Base-by-base conservation (phyloP, 2,329 filamentous ascomycete species). In the Diatrype stigma region DNA sequence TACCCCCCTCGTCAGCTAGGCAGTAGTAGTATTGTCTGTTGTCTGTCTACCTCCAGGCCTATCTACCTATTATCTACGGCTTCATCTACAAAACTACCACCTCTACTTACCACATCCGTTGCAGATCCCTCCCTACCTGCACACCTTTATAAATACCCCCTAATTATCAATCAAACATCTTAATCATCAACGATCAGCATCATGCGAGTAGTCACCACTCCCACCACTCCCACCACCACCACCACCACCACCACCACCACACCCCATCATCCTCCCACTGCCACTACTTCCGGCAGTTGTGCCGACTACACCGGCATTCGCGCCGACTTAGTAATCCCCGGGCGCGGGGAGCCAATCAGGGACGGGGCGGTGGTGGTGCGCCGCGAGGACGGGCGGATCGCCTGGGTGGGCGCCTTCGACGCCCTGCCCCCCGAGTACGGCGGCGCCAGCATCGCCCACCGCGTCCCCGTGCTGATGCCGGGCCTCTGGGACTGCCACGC, bases 401-500 rank as follows among this genome's bases (percentile, higher is more conserved):
- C 60, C 30, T 74, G 69, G 60, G 71, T 72, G 28, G 73, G 73
- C 6, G 35, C 54, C 6, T 55, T 64, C 37, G 35, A 54, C 12
- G 53, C 59, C 14, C 51, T 70, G 5, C 71, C 71, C 1, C 44
- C 47, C 11, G 60, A 67, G 47, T 74, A 71, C 51, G 53, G 51
- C 14, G 28, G 53, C 5, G 48, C 69, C 23, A 52, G 51, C 1
- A 60, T 60, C 23, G 65, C 61, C 1, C 61, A 30, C 26, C 26
- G 65, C 17, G 72, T 78, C 14, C 68, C 70, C 0, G 69, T 74
- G 10, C 58, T 77, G 8, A 73, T 80, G 64, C 77, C 77, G 0
- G 77, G 78, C 2, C 68, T 81, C 21, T 80, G 77, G 76, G 78
- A 81, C 51, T 74, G 70, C 53, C 77, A 80, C 59, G 68, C 71